These are phyloP conservation scores for Microsporum ferrugineum DNA, from an alignment of 2,329 filamentous ascomycete species.

Conservation along the genomic window DNA sequence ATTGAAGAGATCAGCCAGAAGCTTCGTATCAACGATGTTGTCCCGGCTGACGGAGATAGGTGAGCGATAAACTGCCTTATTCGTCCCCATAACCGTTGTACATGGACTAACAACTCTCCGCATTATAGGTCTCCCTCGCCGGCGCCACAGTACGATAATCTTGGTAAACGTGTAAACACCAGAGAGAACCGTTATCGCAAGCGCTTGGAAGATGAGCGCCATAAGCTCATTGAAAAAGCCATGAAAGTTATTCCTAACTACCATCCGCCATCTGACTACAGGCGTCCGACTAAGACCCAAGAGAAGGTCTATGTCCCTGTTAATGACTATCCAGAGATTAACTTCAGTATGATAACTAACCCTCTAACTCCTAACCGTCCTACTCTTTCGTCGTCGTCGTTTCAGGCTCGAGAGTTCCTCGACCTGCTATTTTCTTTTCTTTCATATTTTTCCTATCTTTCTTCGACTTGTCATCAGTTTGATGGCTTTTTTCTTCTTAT, in stretches of 20 bases:
- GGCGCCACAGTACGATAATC: slow-evolving; percentile 96
- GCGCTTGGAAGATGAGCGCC: slow-evolving; percentile 93
- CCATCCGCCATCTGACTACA: slow-evolving; percentile 95
- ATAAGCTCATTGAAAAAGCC: slow-evolving; percentile 96
- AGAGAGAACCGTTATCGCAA: slow-evolving; percentile 98
- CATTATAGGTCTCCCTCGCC: slow-evolving; percentile 75
- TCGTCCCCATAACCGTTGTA: slow-evolving; percentile 10
- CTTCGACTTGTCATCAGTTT: slow-evolving; percentile 19
- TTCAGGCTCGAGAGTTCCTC: slow-evolving; percentile 26
- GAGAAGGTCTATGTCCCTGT: slow-evolving; percentile 99
- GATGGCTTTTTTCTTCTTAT: slow-evolving; percentile 28
- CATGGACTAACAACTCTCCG: slow-evolving; percentile 7
- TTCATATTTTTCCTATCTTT: slow-evolving; percentile 26
- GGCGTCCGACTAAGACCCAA: slow-evolving; percentile 97
- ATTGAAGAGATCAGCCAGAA: slow-evolving; percentile 99
- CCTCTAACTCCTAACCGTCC: slow-evolving; percentile 68
- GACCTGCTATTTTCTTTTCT: slow-evolving; percentile 5
- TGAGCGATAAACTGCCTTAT: slow-evolving; percentile 38
- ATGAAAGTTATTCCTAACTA: slow-evolving; percentile 99
- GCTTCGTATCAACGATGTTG: slow-evolving; percentile 96
- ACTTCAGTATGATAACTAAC: slow-evolving; percentile 99
- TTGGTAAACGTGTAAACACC: slow-evolving; percentile 97
- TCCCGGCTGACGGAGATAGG: slow-evolving; percentile 92
- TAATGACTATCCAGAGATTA: slow-evolving; percentile 99
- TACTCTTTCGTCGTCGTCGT: slow-evolving; percentile 28